Conservation (phyloP, 495 filamentous ascomycete species). For the Tuber umbilicatum region DNA sequence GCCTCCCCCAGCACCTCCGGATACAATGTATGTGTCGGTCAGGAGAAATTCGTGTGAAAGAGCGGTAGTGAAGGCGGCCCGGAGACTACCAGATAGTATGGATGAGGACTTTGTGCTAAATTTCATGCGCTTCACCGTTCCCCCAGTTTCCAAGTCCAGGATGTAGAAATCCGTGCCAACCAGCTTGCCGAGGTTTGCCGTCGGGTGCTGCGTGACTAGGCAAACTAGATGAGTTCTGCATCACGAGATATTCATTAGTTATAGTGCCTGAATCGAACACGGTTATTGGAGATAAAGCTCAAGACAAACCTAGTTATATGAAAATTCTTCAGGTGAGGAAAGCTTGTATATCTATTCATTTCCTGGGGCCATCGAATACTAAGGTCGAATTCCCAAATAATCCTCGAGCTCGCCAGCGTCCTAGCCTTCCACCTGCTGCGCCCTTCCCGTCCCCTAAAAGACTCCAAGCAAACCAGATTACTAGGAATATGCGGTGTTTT, state of each 20-base stretch:
- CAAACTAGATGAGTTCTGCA: slow-evolving; percentile 38
- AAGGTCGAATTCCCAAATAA: slow-evolving; percentile 40
- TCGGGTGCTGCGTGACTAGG: slow-evolving; percentile 37
- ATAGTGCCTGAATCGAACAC: neutral
- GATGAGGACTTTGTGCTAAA: slow-evolving; percentile 25
- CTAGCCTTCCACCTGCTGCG: slow-evolving; percentile 14
- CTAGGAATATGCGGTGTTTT: slow-evolving; percentile 24
- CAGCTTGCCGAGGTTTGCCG: slow-evolving; percentile 35
- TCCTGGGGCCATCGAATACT: slow-evolving; percentile 35
- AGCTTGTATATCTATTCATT: slow-evolving; percentile 29
- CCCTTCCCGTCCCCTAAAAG: slow-evolving; percentile 5
- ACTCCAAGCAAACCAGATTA: slow-evolving; percentile 34
- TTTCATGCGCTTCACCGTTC: slow-evolving; percentile 26
- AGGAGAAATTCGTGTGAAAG: slow-evolving; percentile 40
- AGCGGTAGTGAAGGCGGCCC: slow-evolving; percentile 37
- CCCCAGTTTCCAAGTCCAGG: slow-evolving; percentile 36
- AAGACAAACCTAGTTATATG: slow-evolving; percentile 37
- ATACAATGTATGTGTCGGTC: slow-evolving; percentile 40
- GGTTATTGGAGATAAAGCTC: neutral
- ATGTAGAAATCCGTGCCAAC: slow-evolving; percentile 40
- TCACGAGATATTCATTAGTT: slow-evolving; percentile 6
- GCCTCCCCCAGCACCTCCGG: slow-evolving; percentile 40
- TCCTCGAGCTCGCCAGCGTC: slow-evolving; percentile 21
- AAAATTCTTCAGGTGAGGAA: slow-evolving; percentile 41
- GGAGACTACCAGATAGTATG: slow-evolving; percentile 13